Evolutionary conservation across 768 basidiomycete genomes (phyloP).

Genomic region (Chalciporus pseudorubinellus): DNA sequence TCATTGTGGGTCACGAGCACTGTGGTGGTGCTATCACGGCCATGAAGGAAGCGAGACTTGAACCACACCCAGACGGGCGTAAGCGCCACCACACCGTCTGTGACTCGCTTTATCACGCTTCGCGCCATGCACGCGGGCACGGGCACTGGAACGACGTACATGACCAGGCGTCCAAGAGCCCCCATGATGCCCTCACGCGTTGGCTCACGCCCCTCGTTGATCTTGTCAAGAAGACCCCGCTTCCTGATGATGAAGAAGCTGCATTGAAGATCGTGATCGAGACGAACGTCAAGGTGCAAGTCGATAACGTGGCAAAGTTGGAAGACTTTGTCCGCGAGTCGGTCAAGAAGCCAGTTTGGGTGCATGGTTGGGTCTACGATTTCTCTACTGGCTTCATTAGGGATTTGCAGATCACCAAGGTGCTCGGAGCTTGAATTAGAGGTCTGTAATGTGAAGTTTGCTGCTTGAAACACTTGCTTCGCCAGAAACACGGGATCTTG

Average conservation of each 20-base stretch:
- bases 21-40: conserved; percentile 71
- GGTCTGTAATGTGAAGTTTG: neutral
- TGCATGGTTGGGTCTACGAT: conserved; percentile 77
- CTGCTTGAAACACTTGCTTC: neutral
- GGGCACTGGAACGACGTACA: conserved; percentile 3
- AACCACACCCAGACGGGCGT: neutral
- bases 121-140: conserved; percentile 25
- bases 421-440: conserved; percentile 20
- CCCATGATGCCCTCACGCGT: conserved; percentile 51
- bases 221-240: conserved; percentile 41
- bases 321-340: conserved; percentile 41
- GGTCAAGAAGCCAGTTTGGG: conserved; percentile 42
- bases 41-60: conserved; percentile 5
- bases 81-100: conserved; percentile 9
- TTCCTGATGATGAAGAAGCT: conserved; percentile 29
- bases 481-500: no score
- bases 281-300: conserved; percentile 59
- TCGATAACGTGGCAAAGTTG: conserved; percentile 44
- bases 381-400: conserved; percentile 54
- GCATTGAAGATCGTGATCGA: conserved; percentile 39
- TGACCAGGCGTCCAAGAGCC: conserved; percentile 21
- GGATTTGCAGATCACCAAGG: conserved; percentile 52
- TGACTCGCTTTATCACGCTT: conserved; percentile 15
- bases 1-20: conserved; percentile 77
- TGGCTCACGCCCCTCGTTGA: conserved; percentile 72